Base-by-base conservation (phyloP, 768 basidiomycete genomes). In the Tylopilus sp. region DNA sequence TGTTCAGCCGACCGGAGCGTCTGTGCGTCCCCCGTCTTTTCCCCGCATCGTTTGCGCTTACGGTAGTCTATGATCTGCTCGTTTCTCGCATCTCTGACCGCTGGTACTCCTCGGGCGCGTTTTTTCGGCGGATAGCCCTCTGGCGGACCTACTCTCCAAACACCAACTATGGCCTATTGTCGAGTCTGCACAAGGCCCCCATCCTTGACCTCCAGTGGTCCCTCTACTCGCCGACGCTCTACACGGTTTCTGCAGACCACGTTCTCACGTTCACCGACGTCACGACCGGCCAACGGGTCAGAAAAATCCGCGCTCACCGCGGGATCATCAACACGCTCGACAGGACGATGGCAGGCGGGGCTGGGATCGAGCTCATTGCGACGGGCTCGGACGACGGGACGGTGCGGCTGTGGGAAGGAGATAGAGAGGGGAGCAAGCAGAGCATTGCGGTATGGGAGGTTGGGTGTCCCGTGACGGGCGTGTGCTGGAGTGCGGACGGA, bases 151-250 rank as follows among this genome's bases (percentile, higher is more conserved):
- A 95, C 53, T 74, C 92, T 16, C 92, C 94, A 8, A 94, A 96
- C 62, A 89, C 82, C 22, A 98, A 98, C 78, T 98, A 95, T 61
- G 95, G 84, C 22, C 81, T 92, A 3, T 75, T 98, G 24, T 82
- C 86, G 12, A 86, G 79, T 62, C 79, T 89, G 46, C 86, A 92
- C 68, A 98, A 97, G 74, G 88, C 90, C 13, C 88, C 95, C 51
- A 88, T 98, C 41, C 82, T 92, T 46, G 94, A 98, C 75, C 80
- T 96, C 1, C 92, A 92, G 55, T 98, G 90, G 89, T 90, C 89
- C 0, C 78, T 94, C 45, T 79, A 72, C 69, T 84, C 84, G 1
- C 80, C 86, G 11, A 74, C 78, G 29, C 73, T 96, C 41, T 92
- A 90, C 73, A 86, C 88, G 51, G 89, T 91, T 54, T 85, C 87